Percentiles rank a stretch among this genome's conserved stretches.
phyloP scores from a whole-genome alignment of 2,329 filamentous ascomycete species.

The Stromatinia cepivora region DNA sequence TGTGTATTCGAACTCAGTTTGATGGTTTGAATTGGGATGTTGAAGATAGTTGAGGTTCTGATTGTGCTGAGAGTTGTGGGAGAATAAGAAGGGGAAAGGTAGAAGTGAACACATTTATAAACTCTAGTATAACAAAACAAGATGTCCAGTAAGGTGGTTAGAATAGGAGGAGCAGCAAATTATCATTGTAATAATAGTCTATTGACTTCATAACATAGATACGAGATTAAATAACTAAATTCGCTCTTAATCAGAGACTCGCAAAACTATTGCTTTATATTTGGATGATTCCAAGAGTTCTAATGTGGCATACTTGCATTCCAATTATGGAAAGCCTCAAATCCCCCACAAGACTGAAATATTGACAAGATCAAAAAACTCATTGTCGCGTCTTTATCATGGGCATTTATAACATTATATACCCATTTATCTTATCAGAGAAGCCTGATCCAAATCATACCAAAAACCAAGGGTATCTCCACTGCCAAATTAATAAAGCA shows the following conservation, averaged over 20 bases:
- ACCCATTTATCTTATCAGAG: neutral
- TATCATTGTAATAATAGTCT: neutral
- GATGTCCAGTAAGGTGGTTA: neutral
- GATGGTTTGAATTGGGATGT: neutral
- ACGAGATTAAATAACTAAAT: neutral
- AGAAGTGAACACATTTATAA: neutral
- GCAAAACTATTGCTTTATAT: neutral
- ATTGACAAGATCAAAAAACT: neutral
- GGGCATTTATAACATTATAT: neutral
- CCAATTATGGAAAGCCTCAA: too few relatives aligned
- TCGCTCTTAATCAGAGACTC: neutral
- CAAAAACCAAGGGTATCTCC: conserved; percentile 12
- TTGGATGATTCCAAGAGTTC: neutral
- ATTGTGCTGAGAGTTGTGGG: neutral
- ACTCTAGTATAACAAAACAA: neutral
- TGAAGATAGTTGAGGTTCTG: neutral
- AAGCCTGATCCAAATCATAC: neutral
- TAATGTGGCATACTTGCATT: neutral
- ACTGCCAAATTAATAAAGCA: neutral
- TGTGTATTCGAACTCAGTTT: neutral
- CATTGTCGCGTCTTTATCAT: neutral
- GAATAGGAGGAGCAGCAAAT: neutral
- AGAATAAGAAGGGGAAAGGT: neutral
- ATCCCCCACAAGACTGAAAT: neutral
- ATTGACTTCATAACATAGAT: neutral